Evolutionary conservation across 345 rosid genomes (phyloP).

Genomic region (Ailanthus altissimus): DNA sequence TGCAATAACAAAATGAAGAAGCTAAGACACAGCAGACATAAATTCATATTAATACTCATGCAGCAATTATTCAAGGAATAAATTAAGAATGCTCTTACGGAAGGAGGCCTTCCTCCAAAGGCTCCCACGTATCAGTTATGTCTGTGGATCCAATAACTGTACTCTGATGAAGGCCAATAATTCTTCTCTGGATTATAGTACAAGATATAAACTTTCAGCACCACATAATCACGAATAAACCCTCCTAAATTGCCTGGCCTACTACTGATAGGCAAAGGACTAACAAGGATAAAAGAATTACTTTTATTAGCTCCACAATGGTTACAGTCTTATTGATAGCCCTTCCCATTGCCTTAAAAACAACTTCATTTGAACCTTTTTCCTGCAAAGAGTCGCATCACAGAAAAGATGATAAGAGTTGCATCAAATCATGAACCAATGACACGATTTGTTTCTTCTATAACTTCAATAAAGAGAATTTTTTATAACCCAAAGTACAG

Average conservation of each 20-base stretch:
- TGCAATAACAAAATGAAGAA: slow-evolving; percentile 27
- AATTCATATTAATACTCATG: not conserved
- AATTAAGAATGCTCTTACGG: slow-evolving; percentile 53
- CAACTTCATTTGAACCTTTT: slow-evolving; percentile 69
- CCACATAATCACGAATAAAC: not conserved
- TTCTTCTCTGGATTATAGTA: slow-evolving; percentile 67
- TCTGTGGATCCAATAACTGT: slow-evolving; percentile 89
- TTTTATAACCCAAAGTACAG: not conserved
- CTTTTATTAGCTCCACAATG: slow-evolving; percentile 92
- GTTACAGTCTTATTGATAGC: slow-evolving; percentile 96
- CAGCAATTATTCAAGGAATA: not conserved
- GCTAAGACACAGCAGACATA: not conserved
- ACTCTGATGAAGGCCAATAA: slow-evolving; percentile 88
- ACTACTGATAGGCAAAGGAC: not conserved
- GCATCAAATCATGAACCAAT: not conserved
- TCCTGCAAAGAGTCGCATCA: slow-evolving; percentile 47
- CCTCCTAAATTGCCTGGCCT: not conserved
- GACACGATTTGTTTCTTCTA: not conserved
- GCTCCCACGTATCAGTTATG: slow-evolving; percentile 94
- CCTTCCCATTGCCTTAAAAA: slow-evolving; percentile 97
- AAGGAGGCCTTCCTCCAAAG: slow-evolving; percentile 93
- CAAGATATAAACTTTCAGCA: slow-evolving; percentile 21
- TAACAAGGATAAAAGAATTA: slow-evolving; percentile 18
- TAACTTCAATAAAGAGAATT: not conserved
- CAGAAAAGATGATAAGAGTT: not conserved